phyloP scores from a whole-genome alignment of 169 alveolate species.

The Ichthyophthirius multifiliis region DNA sequence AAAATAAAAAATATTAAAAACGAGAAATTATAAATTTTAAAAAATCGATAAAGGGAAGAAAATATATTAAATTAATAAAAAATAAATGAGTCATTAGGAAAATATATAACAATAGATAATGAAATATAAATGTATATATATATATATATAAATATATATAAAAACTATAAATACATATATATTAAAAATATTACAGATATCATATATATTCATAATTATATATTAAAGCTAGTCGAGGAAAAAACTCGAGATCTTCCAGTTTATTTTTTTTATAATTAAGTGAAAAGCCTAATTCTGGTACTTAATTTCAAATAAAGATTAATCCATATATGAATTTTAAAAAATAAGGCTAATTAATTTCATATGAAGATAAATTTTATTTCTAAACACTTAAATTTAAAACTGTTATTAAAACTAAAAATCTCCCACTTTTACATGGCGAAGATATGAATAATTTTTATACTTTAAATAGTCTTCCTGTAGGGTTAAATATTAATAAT shows the following conservation, averaged over 20 bases:
- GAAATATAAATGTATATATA: not conserved
- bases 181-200: too few species aligned
- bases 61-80: not conserved
- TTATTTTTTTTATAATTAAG: not conserved
- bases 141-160: too few species aligned
- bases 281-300: not conserved
- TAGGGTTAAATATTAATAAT: too few species aligned
- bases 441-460: too few species aligned
- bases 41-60: slow-evolving; percentile 14
- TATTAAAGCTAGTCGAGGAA: not conserved
- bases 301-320: not conserved
- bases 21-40: not conserved
- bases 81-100: not conserved
- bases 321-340: slow-evolving; percentile 14
- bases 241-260: not conserved
- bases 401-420: too few species aligned
- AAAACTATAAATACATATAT: too few species aligned
- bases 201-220: not conserved
- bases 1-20: too few species aligned
- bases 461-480: too few species aligned
- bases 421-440: too few species aligned
- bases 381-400: not conserved
- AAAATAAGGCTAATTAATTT: not conserved
- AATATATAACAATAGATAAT: not conserved
- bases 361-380: slow-evolving; percentile 7